A percentile compares a stretch with the other conserved stretches of the same genome.
Conservation (phyloP, 2,329 filamentous ascomycete genomes). For the Aciculosporium take region DNA sequence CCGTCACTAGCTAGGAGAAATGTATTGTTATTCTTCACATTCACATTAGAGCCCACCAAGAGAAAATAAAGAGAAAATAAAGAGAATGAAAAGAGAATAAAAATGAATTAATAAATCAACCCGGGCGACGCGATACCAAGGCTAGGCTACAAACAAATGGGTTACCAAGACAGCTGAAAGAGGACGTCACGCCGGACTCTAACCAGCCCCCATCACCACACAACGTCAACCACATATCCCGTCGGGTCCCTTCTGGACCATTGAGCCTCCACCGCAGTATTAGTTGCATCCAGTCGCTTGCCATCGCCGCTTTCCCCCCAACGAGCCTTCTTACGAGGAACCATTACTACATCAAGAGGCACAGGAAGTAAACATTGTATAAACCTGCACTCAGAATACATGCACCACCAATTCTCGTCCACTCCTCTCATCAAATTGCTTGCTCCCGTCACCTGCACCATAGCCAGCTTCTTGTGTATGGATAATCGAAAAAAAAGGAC, state of each 20-base stretch:
- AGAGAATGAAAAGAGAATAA: constrained; percentile 33
- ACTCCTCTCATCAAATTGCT: constrained; percentile 7
- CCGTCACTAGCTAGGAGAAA: constrained; percentile 10
- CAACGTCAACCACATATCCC: constrained; percentile 10
- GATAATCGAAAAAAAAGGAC: constrained; percentile 14
- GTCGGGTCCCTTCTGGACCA: constrained; percentile 3
- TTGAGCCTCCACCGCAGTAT: constrained; percentile 6
- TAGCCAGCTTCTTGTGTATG: constrained; percentile 15
- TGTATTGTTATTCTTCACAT: constrained; percentile 44
- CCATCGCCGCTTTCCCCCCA: constrained; percentile 6
- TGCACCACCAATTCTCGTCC: constrained; percentile 9
- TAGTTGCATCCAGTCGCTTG: constrained; percentile 8
- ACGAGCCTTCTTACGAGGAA: constrained; percentile 1
- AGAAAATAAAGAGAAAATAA: constrained; percentile 35
- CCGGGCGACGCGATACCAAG: constrained; percentile 9
- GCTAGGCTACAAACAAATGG: constrained; percentile 16
- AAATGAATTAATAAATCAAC: constrained; percentile 26
- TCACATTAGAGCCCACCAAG: constrained; percentile 50
- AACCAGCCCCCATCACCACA: constrained; percentile 8
- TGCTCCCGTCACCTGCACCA: constrained; percentile 19
- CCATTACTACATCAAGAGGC: constrained; percentile 4
- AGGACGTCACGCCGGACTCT: constrained; percentile 6
- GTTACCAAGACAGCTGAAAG: constrained; percentile 15
- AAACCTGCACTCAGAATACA: constrained; percentile 3
- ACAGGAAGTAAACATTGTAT: neutral